phyloP scores from a whole-genome alignment of 2,329 filamentous ascomycete genomes.

The Neofusicoccum laricinum region DNA sequence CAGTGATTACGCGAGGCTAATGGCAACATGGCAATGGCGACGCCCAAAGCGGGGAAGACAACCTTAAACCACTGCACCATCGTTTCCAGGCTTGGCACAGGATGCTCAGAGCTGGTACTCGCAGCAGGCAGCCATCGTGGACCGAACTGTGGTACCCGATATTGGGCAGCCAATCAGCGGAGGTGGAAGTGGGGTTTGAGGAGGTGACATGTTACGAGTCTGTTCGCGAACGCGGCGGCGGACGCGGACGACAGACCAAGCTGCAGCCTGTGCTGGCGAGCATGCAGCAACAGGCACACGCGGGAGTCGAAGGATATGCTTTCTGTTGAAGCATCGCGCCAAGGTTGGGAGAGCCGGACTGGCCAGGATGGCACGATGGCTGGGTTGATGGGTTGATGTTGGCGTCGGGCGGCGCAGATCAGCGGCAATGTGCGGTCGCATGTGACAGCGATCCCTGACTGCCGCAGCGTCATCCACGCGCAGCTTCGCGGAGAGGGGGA shows the following conservation, averaged over 20 bases:
- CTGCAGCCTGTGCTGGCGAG: background rate
- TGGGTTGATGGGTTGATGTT: background rate
- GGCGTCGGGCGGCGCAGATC: conserved; percentile 2
- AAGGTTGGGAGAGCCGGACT: background rate
- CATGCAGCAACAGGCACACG: background rate
- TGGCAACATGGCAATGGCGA: too few species aligned
- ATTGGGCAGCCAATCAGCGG: background rate
- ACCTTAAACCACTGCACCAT: too few species aligned
- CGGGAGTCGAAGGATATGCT: background rate
- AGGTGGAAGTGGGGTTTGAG: background rate
- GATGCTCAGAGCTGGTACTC: too few species aligned
- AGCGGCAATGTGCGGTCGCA: background rate
- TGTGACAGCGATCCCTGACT: background rate
- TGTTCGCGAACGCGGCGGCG: background rate
- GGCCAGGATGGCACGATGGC: background rate
- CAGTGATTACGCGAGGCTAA: too few species aligned
- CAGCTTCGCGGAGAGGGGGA: background rate
- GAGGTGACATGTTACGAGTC: background rate
- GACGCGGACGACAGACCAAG: background rate
- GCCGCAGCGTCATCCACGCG: conserved; percentile 1
- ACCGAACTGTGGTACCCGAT: background rate
- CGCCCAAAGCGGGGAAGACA: too few species aligned
- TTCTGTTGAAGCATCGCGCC: background rate
- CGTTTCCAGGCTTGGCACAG: too few species aligned
- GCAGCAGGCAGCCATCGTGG: too few species aligned